Percentiles rank a stretch among this genome's conserved stretches.
Conservation (phyloP, 2,329 filamentous ascomycete genomes). For the Aspergillus piperis region DNA sequence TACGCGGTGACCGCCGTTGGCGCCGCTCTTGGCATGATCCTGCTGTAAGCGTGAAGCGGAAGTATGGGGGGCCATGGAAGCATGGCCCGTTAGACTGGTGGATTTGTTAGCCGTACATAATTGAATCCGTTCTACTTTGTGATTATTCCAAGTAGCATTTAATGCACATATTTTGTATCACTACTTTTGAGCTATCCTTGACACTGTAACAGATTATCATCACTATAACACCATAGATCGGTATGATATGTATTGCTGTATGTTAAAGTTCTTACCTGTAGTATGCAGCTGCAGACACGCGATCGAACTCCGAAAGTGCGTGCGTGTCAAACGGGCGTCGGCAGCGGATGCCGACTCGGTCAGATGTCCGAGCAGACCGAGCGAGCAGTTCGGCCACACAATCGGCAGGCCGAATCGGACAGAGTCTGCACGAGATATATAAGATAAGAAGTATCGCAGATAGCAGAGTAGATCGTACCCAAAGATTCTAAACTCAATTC, state of each 20-base stretch:
- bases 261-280: neutral
- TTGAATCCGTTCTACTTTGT: constrained; percentile 7
- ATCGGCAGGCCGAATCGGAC: constrained; percentile 19
- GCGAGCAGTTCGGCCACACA: constrained; percentile 16
- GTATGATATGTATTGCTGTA: too few species aligned
- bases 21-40: constrained; percentile 50
- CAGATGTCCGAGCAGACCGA: neutral
- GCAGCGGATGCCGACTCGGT: neutral
- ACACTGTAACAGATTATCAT: too few species aligned
- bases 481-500: neutral
- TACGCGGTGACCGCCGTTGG: constrained; percentile 48
- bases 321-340: neutral
- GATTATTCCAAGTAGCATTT: neutral
- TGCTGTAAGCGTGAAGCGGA: constrained; percentile 41
- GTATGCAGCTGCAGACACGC: neutral
- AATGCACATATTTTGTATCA: neutral
- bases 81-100: neutral
- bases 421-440: constrained; percentile 11
- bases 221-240: too few species aligned
- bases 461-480: constrained; percentile 14
- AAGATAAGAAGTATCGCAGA: constrained; percentile 16
- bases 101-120: constrained; percentile 10
- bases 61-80: neutral
- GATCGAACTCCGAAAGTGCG: neutral
- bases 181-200: too few species aligned